Evolutionary conservation across 139 green algal genomes (phyloP), one percentile per base, ranked within the genome.

Genomic region (Closterium sp.): DNA sequence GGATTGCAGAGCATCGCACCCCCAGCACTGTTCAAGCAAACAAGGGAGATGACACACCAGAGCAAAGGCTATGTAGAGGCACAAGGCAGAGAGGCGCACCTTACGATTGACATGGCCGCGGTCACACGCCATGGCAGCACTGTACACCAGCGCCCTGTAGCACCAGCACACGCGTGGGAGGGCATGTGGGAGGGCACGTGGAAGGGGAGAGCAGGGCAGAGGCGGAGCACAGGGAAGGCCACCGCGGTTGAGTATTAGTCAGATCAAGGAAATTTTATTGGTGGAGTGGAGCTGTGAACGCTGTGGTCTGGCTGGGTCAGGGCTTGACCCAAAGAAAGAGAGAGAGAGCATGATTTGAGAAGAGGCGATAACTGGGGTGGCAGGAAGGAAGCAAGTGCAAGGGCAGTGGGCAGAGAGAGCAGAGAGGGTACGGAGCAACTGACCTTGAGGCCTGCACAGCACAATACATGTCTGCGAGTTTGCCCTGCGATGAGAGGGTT

Each of bases 381-480:
- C 38, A 50, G 62, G 62, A 2, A 50, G 62, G 62, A 2, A 79
- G 10, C 62, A 79, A 6, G 62, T 79, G 62, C 17, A 27, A 79
- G 62, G 38, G 38, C 38, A 50, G 38, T 50, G 38, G 38, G 38
- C 38, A 50, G 38, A 50, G 38, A 50, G 38, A 1, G 62, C 62
- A 79, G 62, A 5, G 17, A 19, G 42, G 42, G n/a, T 9, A 24
- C 9, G 2, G 42, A 90, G 88, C 9, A n/a, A 86, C 89, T 91
- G 22, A 92, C 90, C 90, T n/a, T 32, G 90, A 92, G 21, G 90
- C 86, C 86, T 92, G 90, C 9, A 34, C 30, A 10, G 91, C 70
- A 0, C 96, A 96, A 92, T 98, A 99, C 97, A 99, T 99, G 95
- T 99, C 97, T 0, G 97, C 97, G 31, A 99, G 95, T 95, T 98